Evolutionary conservation across 257 asterid species (phyloP).

Genomic region (Eucommia ulmoides): DNA sequence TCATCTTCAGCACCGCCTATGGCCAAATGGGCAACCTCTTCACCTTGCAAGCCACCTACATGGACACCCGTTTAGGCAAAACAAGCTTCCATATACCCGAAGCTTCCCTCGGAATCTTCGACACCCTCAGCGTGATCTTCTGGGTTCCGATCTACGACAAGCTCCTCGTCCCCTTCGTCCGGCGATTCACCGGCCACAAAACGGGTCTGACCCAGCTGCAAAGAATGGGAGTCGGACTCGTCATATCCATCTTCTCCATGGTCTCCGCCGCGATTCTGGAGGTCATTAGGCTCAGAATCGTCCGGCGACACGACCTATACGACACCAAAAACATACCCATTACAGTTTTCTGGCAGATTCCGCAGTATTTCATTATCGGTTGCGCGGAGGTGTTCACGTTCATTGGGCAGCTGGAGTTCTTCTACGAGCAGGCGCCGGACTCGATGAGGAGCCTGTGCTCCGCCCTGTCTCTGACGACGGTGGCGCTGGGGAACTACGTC

Average conservation of each 20-base stretch:
- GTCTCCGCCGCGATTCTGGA: constrained; percentile 49
- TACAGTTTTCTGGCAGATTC: constrained; percentile 67
- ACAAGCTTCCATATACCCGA: constrained; percentile 41
- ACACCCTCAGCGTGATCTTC: constrained; percentile 46
- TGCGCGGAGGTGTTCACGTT: constrained; percentile 72
- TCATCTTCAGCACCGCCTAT: constrained; percentile 41
- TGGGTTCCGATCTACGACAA: constrained; percentile 62
- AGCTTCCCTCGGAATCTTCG: constrained; percentile 51
- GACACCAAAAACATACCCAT: constrained; percentile 26
- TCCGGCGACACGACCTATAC: constrained; percentile 28
- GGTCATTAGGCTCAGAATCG: constrained; percentile 35
- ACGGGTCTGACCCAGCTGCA: constrained; percentile 56
- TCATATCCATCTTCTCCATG: constrained; percentile 60
- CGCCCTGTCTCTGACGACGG: constrained; percentile 47
- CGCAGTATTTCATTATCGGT: constrained; percentile 56
- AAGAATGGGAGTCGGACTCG: constrained; percentile 50
- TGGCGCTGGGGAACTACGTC: constrained; percentile 49
- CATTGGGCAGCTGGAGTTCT: constrained; percentile 62
- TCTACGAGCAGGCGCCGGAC: constrained; percentile 74
- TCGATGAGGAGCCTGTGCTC: constrained; percentile 56
- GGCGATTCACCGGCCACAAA: constrained; percentile 57
- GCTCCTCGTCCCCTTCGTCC: constrained; percentile 37
- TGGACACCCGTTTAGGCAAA: constrained; percentile 38
- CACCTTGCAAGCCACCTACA: constrained; percentile 40
- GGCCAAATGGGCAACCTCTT: constrained; percentile 54